These are phyloP conservation scores for Metschnikowia gelsemii DNA, from an alignment of 805 yeast genomes.

Conservation along the genomic window DNA sequence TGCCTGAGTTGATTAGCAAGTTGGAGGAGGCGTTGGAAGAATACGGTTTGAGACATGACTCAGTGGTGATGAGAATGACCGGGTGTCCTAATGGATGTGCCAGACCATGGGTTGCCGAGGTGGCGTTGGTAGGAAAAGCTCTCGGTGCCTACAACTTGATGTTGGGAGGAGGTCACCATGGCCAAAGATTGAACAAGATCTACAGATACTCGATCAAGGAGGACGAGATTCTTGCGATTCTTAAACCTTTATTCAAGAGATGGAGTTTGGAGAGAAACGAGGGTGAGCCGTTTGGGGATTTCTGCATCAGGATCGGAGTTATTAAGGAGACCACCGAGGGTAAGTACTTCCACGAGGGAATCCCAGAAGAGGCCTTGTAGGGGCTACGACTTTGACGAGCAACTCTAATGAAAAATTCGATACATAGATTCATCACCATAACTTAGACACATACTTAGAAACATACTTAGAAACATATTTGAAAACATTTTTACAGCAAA, in stretches of 20 bases:
- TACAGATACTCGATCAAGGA: constrained; percentile 87
- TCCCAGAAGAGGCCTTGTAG: constrained; percentile 79
- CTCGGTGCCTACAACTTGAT: constrained; percentile 87
- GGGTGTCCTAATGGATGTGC: constrained; percentile 99
- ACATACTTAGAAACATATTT: constrained; percentile 1
- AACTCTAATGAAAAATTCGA: too few species aligned
- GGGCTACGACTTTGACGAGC: too few species aligned
- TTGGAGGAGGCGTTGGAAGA: constrained; percentile 87
- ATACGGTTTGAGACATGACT: constrained; percentile 89
- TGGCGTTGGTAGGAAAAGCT: constrained; percentile 94
- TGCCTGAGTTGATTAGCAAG: constrained; percentile 79
- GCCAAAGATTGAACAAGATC: constrained; percentile 87
- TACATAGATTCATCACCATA: too few species aligned
- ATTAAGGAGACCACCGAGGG: constrained; percentile 90
- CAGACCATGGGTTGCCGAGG: constrained; percentile 96
- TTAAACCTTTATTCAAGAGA: constrained; percentile 85
- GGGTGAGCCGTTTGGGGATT: constrained; percentile 95
- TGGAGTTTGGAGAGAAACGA: constrained; percentile 92
- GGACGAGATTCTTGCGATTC: constrained; percentile 73
- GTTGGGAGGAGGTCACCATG: constrained; percentile 95
- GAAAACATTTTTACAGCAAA: too few species aligned
- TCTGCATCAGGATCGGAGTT: constrained; percentile 80
- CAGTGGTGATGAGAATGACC: constrained; percentile 96
- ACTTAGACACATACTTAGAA: background rate
- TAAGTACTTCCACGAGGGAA: constrained; percentile 90